Base-by-base conservation (phyloP, 345 rosid genomes). In the Cochlearia excelsa region DNA sequence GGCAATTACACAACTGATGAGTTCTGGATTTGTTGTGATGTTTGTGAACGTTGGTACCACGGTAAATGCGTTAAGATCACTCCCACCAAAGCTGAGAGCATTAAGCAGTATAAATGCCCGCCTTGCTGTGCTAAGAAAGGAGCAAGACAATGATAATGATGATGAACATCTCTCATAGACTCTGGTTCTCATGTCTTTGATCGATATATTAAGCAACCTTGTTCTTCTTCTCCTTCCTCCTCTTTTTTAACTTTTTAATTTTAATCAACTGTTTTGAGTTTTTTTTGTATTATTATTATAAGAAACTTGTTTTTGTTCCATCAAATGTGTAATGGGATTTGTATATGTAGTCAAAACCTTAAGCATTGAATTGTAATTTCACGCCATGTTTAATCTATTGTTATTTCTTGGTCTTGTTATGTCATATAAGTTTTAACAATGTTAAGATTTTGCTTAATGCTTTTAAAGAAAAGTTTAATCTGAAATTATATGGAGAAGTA, bases 91-190 rank as follows among this genome's bases (percentile, higher is more conserved):
- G 96, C 96, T 23, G 94, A 84, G 50, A 80, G 78, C 61, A 85
- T 88, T 52, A 81, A 88, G 82, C 93, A 88, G 58, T 88, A 88
- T 74, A 84, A 82, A 69, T 85, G 96, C 74, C 96, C 96, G 7
- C 75, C 82, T 64, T 88, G 96, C 88, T 80, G 88, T 81, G 51
- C 80, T 49, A 88, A 85, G 82, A 84, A 81, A 74, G 80, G 78
- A 73, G 23, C 23, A 16, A 16, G 23, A 16, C 23, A 16, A 16
- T 71, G 76, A 73, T 75, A 78, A 76, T 78, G 78, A 74, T 55
- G 46, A 7, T 42, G 59, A 49, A 51, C 40, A 39, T 49, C 52
- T 44, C 63, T 26, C 11, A 39, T 29, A 42, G 28, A 55, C 63
- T 62, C 58, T 62, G 68, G 53, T 55, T 69, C 68, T 56, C 58